Conservation (phyloP, 306 rosid species). For the Herpetospermum pedunculosum region DNA sequence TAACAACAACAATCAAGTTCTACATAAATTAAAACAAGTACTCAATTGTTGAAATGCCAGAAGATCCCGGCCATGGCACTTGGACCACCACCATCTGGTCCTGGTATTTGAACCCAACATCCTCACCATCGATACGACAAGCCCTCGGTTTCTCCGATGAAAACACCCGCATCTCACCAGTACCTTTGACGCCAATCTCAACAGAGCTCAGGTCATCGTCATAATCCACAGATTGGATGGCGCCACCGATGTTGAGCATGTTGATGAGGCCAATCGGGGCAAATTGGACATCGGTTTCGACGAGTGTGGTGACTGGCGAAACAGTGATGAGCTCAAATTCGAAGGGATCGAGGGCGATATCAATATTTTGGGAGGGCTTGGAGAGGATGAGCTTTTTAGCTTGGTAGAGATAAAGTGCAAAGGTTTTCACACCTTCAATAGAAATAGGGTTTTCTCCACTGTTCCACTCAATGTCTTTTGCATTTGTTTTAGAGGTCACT, state of each 20-base stretch:
- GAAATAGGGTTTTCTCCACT: conserved; percentile 48
- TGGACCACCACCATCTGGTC: conserved; percentile 43
- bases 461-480: conserved; percentile 73
- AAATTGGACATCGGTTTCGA: conserved; percentile 30
- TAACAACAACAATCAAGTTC: background rate
- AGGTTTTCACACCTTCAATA: conserved; percentile 33
- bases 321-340: conserved; percentile 74
- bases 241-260: conserved; percentile 86
- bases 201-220: conserved; percentile 24
- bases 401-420: conserved; percentile 54
- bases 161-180: conserved; percentile 67
- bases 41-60: conserved; percentile 39
- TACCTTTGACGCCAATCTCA: conserved; percentile 50
- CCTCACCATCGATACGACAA: conserved; percentile 43
- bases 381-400: conserved; percentile 51
- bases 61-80: conserved; percentile 70
- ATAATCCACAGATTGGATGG: conserved; percentile 45
- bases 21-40: conserved; percentile 21
- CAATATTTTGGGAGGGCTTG: conserved; percentile 31
- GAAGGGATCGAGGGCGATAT: conserved; percentile 71
- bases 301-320: conserved; percentile 41
- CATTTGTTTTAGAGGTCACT: conserved; percentile 41
- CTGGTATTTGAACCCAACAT: conserved; percentile 40
- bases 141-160: conserved; percentile 49
- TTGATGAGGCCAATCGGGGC: conserved; percentile 80